Conservation (phyloP, 352 stramenopile species). For the Phytophthora ohioensis region DNA sequence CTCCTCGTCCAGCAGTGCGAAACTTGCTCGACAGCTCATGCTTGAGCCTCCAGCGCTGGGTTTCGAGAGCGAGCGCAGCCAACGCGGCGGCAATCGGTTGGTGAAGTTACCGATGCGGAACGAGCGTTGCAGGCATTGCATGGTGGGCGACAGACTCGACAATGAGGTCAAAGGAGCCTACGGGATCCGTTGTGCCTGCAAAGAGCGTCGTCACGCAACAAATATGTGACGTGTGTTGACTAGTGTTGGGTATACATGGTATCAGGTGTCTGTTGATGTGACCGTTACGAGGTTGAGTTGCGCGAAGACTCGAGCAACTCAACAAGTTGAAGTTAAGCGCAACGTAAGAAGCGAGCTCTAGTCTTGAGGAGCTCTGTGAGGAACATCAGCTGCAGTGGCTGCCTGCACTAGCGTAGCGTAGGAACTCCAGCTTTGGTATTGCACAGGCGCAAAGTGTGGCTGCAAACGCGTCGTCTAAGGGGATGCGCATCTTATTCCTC, state of each 20-base stretch:
- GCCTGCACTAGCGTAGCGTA: too few species aligned
- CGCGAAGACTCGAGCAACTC: conserved; percentile 19
- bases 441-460: too few species aligned
- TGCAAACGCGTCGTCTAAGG: too few species aligned
- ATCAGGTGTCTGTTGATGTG: conserved; percentile 9
- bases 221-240: conserved; percentile 22
- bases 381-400: too few species aligned
- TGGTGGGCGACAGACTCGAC: conserved; percentile 1
- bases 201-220: neutral
- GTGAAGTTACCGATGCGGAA: neutral
- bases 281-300: conserved; percentile 6
- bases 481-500: too few species aligned
- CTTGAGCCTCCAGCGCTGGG: neutral
- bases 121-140: conserved; percentile 19
- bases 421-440: too few species aligned
- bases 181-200: neutral
- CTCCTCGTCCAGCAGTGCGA: conserved; percentile 21
- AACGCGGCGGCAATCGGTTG: conserved; percentile 6
- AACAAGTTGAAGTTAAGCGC: conserved; percentile 18
- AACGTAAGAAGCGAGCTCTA: neutral
- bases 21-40: conserved; percentile 17
- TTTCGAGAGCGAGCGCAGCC: conserved; percentile 16
- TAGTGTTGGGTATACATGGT: neutral
- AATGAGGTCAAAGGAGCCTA: conserved; percentile 1
- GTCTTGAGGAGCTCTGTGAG: too few species aligned